Conservation (phyloP, 306 rosid species). For the Sechiopsis laciniata region DNA sequence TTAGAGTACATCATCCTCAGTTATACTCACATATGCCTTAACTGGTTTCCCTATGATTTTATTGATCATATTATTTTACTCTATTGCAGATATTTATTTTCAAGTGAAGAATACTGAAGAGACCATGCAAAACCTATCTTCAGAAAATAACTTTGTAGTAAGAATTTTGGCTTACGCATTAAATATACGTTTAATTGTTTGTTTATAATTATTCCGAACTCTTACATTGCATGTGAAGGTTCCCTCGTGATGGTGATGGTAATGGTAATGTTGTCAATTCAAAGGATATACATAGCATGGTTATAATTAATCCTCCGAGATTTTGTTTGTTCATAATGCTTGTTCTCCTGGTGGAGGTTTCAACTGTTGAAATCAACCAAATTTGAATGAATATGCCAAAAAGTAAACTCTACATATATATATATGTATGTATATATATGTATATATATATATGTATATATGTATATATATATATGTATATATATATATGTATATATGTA, state of each 20-base stretch:
- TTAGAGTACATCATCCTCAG: conserved; percentile 25
- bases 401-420: not conserved
- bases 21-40: conserved; percentile 10
- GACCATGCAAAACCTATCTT: conserved; percentile 54
- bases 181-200: not conserved
- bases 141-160: conserved; percentile 90
- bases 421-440: too few species aligned
- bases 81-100: conserved; percentile 74
- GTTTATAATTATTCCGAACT: not conserved
- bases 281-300: not conserved
- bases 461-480: too few species aligned
- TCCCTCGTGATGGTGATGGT: not conserved
- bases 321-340: not conserved
- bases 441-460: too few species aligned
- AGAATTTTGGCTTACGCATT: conserved; percentile 23
- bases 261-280: not conserved
- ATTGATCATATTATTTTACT: conserved; percentile 28
- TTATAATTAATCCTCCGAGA: not conserved
- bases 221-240: conserved; percentile 4
- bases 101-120: conserved; percentile 73
- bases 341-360: conserved; percentile 2
- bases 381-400: not conserved
- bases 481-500: too few species aligned
- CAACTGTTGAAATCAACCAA: not conserved
- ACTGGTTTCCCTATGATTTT: conserved; percentile 20